These are phyloP conservation scores for Ceratocystis papillata DNA, from an alignment of 2,329 filamentous ascomycete genomes.

Conservation along the genomic window DNA sequence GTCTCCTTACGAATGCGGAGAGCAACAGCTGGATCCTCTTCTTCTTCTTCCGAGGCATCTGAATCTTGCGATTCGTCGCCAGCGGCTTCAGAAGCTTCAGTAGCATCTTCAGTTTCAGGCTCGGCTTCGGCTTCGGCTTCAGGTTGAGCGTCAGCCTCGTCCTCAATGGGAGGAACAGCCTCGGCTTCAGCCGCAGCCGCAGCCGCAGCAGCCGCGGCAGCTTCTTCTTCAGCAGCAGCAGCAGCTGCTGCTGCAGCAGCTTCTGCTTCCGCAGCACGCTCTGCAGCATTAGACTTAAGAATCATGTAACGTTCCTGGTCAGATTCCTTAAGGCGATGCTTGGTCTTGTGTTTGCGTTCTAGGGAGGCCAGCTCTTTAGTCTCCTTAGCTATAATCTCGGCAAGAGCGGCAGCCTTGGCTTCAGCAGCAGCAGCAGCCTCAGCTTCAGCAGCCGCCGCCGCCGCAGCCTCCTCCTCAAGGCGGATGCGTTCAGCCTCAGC, in stretches of 20 bases:
- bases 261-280: conserved; percentile 6
- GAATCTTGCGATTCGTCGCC: conserved; percentile 15
- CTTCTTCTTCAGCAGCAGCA: not conserved
- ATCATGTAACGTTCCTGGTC: conserved; percentile 15
- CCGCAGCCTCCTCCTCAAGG: conserved; percentile 27
- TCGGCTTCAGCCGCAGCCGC: conserved; percentile 3
- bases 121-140: not conserved
- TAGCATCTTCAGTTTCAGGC: not conserved
- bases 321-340: conserved; percentile 3
- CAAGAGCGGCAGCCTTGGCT: conserved; percentile 9
- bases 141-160: conserved; percentile 2
- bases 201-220: conserved; percentile 2
- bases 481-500: not conserved
- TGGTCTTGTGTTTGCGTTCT: conserved; percentile 12
- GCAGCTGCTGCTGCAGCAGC: not conserved
- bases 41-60: conserved; percentile 12
- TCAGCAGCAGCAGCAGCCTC: conserved; percentile 17
- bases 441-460: conserved; percentile 29
- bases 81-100: not conserved
- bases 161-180: conserved; percentile 3
- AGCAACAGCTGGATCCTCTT: conserved; percentile 11
- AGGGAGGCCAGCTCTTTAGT: conserved; percentile 18
- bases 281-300: conserved; percentile 15
- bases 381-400: conserved; percentile 12
- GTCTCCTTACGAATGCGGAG: conserved; percentile 16